Base-by-base conservation (phyloP, 768 basidiomycete species). In the Lactarius quietus region DNA sequence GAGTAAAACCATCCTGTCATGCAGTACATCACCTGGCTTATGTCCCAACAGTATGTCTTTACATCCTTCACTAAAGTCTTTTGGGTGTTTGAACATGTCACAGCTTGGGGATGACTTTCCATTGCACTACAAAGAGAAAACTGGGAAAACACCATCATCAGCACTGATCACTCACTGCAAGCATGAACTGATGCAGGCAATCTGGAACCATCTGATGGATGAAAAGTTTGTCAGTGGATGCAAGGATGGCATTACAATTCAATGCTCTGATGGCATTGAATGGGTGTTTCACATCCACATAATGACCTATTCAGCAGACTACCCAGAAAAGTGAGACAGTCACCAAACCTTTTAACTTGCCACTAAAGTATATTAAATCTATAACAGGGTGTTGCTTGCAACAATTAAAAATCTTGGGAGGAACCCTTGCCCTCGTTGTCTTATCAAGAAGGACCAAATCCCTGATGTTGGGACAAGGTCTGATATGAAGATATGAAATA, bases 261-360 rank as follows among this genome's bases (percentile, higher is more conserved):
- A 64, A 0, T 75, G 72, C 39, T n/a, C 12, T 0, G 71, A 75
- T 61, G 72, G 72, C 0, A 57, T 72, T 4, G 29, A n/a, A 2
- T 63, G 73, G 0, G 67, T 73, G 0, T 23, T 75, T 1, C 66
- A 69, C 1, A 52, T 75, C 0, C 70, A 73, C 54, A 69, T 62
- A 3, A n/a, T n/a, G n/a, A n/a, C n/a, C n/a, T 74, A 75, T 52
- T 71, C 59, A 3, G 59, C 59, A 18, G 43, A 60, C 54, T 74
- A 74, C 60, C 73, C 72, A 0, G 72, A 74, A 29, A 73, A 74
- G 74, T 75, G 28, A 39, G 67, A n/a, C n/a, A n/a, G n/a, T n/a
- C n/a, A n/a, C n/a, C n/a, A n/a, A n/a, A n/a, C n/a, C n/a, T n/a
- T n/a, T n/a, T n/a, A n/a, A n/a, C n/a, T n/a, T n/a, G n/a, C n/a